A percentile compares a stretch with the other conserved stretches of the same genome.
Evolutionary conservation across 257 asterid genomes (phyloP).

Genomic region (Parsonsia alboflavescens): DNA sequence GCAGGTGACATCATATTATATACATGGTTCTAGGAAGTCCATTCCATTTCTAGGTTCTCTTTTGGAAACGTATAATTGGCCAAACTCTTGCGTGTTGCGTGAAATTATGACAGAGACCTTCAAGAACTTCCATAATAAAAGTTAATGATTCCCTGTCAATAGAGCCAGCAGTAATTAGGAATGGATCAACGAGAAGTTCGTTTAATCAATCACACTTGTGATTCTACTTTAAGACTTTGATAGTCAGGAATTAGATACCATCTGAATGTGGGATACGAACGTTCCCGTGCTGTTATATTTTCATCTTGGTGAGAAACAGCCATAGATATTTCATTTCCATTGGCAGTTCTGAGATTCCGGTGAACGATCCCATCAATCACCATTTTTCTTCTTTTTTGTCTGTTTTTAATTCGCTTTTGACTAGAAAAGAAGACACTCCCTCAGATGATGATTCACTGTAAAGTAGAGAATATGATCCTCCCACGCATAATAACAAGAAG

Average conservation of each 20-base stretch:
- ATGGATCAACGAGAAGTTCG: background rate
- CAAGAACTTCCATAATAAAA: background rate
- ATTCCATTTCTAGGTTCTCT: too few species aligned
- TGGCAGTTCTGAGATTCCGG: background rate
- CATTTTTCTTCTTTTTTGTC: background rate
- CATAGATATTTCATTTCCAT: background rate
- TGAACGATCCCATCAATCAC: background rate
- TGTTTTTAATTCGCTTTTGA: background rate
- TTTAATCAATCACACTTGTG: background rate
- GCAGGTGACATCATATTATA: background rate
- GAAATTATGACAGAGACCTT: background rate
- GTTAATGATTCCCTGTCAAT: background rate
- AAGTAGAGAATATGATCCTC: conserved; percentile 19
- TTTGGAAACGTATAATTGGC: background rate
- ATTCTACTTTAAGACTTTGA: conserved; percentile 4
- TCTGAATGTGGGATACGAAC: background rate
- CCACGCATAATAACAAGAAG: background rate
- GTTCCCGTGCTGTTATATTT: background rate
- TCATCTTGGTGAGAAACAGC: background rate
- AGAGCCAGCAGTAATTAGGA: background rate
- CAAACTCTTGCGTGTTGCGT: background rate
- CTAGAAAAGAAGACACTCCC: background rate
- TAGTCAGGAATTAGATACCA: conserved; percentile 15
- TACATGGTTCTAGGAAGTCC: background rate
- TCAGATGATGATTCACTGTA: conserved; percentile 1